Evolutionary conservation across 176 grass and related monocot genomes (phyloP).

Genomic region (sorghum (Sorghum bicolor)): Sorghum_bicolor_NCBIv3 NC_012878.2:52485001-52485500

Average conservation of each 20-base stretch:
- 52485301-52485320: background rate
- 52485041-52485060: no score
- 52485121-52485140: background rate
- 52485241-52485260: background rate
- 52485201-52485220: background rate
- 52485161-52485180: background rate
- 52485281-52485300: background rate
- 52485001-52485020: no score
- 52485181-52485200: background rate
- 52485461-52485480: background rate
- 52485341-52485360: background rate
- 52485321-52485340: background rate
- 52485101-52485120: background rate
- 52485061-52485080: no score
- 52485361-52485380: background rate
- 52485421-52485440: constrained; percentile 17
- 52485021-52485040: no score
- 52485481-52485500: background rate
- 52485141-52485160: background rate
- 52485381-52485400: constrained; percentile 11
- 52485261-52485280: background rate
- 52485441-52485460: background rate
- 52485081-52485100: background rate
- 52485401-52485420: constrained; percentile 37
- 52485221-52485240: background rate